A percentile compares a stretch with the other conserved stretches of the same genome.
phyloP scores from a whole-genome alignment of 768 basidiomycete species.

The Porphyrellus cyaneotinctus region DNA sequence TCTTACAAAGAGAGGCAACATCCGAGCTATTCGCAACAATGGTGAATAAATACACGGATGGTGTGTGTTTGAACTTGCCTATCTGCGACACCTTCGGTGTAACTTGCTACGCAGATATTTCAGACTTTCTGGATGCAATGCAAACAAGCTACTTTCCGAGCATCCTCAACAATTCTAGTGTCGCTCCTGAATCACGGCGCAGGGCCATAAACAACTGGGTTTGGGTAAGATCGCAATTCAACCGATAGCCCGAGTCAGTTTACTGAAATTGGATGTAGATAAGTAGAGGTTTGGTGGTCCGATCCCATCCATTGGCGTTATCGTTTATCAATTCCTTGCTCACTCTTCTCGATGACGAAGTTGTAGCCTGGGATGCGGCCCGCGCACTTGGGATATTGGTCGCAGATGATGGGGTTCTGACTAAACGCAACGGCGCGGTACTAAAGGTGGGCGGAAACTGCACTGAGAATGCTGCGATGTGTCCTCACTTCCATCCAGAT shows the following conservation, averaged over 20 bases:
- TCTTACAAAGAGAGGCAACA: constrained; percentile 51
- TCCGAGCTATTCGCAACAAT: constrained; percentile 59
- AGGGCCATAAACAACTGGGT: constrained; percentile 58
- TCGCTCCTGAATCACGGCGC: constrained; percentile 38
- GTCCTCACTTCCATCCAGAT: constrained; percentile 42
- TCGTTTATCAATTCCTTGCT: constrained; percentile 63
- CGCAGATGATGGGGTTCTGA: constrained; percentile 57
- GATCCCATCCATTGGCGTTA: constrained; percentile 58
- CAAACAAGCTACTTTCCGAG: constrained; percentile 47
- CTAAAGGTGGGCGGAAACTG: constrained; percentile 54
- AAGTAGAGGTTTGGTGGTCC: constrained; percentile 73
- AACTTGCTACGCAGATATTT: constrained; percentile 37
- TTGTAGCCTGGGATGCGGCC: constrained; percentile 70
- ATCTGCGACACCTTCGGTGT: neutral
- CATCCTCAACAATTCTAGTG: constrained; percentile 38
- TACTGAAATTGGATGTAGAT: constrained; percentile 43
- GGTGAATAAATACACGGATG: constrained; percentile 74
- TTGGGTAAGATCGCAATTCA: constrained; percentile 49
- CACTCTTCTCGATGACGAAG: constrained; percentile 61
- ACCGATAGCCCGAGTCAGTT: neutral
- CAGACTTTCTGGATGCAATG: constrained; percentile 40
- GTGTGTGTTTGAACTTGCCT: constrained; percentile 37
- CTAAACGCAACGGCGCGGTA: constrained; percentile 73
- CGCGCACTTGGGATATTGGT: constrained; percentile 67
- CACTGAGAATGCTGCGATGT: neutral